Evolutionary conservation across 768 basidiomycete genomes (phyloP), one percentile per base, ranked within the genome.

Genomic region (Postia placenta): DNA sequence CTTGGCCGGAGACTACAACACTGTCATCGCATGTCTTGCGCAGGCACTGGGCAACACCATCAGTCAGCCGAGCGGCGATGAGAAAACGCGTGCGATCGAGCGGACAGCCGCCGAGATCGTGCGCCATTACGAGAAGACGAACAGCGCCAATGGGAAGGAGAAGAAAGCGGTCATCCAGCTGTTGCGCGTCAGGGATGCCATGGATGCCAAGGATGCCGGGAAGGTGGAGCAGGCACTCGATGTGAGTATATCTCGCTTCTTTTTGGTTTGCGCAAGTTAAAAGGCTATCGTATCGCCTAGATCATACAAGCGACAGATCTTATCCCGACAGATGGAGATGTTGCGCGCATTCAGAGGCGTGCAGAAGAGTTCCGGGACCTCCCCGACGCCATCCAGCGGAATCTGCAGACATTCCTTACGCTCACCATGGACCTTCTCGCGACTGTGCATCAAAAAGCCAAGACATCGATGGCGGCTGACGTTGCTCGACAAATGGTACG

Each of bases 401-500:
- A 95, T 69, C 67, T 98, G 64, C 91, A 92, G 59, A 79, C 80
- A 2, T 88, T 96, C 64, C 75, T 98, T 42, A 80, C 88, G 27
- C 77, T 92, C 33, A 87, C 91, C 19, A 99, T 98, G 96, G 92
- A 93, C 61, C 81, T 85, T 24, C 79, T 98, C 23, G 85, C 87
- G 42, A 81, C 77, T 12, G 79, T 94, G 14, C 87, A 95, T 57
- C 85, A 85, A 49, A 80, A 78, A 50, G 70, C 82, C 49, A 95
- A 95, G 65, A 69, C 72, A 11, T 83, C 85, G 24, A 69, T 75
- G 37, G 80, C 80, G 19, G 78, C 85, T 11, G 92, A 95, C 60
- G 77, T 80, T 33, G 84, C 80, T 2, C 74, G 87, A 54, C 85
- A 93, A 58, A 77, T 85, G 75, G 88, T 90, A 52, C 49, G 80